These are phyloP conservation scores for Solanum microdontum DNA, from an alignment of 257 asterid species.

Conservation along the genomic window DNA sequence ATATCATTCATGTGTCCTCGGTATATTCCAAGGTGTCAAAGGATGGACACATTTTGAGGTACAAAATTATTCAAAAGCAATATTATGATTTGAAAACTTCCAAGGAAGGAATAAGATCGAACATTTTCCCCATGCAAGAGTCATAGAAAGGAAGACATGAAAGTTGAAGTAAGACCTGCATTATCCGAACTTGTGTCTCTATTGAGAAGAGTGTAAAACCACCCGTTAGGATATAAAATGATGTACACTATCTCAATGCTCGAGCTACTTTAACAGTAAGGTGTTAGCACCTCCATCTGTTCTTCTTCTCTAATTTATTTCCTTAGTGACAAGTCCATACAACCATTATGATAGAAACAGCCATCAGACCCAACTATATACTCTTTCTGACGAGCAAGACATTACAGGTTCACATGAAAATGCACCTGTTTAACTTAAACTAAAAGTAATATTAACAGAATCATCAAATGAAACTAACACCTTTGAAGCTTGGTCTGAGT, in stretches of 20 bases:
- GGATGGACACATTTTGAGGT: not conserved
- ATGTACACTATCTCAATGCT: not conserved
- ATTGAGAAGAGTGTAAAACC: not conserved
- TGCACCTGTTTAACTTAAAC: not conserved
- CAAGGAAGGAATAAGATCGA: not conserved
- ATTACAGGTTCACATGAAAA: not conserved
- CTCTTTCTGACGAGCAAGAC: not conserved
- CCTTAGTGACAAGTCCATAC: not conserved
- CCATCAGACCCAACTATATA: not conserved
- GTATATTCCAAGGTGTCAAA: not conserved
- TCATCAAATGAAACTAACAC: not conserved
- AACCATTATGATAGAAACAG: not conserved
- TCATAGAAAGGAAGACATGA: not conserved
- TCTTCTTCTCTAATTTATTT: not conserved
- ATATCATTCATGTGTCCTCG: not conserved
- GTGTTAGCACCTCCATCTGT: not conserved
- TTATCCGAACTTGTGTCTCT: not conserved
- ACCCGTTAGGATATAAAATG: not conserved
- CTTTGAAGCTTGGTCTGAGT: conserved; percentile 21
- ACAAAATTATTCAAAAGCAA: not conserved
- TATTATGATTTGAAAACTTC: not conserved
- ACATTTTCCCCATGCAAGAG: not conserved
- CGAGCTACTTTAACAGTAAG: not conserved
- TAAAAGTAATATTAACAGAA: not conserved
- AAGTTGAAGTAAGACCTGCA: not conserved